Evolutionary conservation across 345 rosid species (phyloP), one percentile per base, ranked within the genome.

Genomic region (Firmiana major): DNA sequence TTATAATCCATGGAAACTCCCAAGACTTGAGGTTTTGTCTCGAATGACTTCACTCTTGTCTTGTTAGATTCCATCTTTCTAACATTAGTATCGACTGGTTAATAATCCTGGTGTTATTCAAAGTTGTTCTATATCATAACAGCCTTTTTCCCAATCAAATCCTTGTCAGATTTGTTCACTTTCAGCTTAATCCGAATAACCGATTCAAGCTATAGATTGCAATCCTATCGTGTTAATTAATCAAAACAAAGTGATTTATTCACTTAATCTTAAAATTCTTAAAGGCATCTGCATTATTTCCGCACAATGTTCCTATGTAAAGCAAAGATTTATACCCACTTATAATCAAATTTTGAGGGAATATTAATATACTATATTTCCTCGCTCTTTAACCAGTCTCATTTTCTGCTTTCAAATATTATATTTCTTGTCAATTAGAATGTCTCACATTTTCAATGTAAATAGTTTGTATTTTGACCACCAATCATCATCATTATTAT

Each of bases 221-320:
- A 13, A 68, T 46, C 73, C 21, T 22, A 24, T 45, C 34, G 13
- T 6, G 38, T 68, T 68, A n/a, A 45, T 68, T 46, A 45, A 68
- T 46, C 2, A 19, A 31, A 31, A 31, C 1, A 69, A 71, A 71
- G 74, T 49, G 43, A 51, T 28, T 51, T 71, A 71, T 34, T 49
- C 74, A 49, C 59, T 70, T 70, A 40, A 49, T 48, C 16, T 49
- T 48, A 71, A 51, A 3, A 71, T 71, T 71, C 62, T 22, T 19
- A 16, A 36, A 21, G 34, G 54, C 66, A 55, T 73, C 55, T 62
- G 16, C 67, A 51, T 31, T 71, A 34, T 71, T 45, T 68, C 24
- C 73, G 15, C 36, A 68, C 73, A 24, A 24, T 26, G n/a, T 46
- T 24, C 73, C 72, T 45, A 13, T 22, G 36, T 31, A 31, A 31